Conservation (phyloP, 805 yeast genomes). For the Candida endomychidarum region DNA sequence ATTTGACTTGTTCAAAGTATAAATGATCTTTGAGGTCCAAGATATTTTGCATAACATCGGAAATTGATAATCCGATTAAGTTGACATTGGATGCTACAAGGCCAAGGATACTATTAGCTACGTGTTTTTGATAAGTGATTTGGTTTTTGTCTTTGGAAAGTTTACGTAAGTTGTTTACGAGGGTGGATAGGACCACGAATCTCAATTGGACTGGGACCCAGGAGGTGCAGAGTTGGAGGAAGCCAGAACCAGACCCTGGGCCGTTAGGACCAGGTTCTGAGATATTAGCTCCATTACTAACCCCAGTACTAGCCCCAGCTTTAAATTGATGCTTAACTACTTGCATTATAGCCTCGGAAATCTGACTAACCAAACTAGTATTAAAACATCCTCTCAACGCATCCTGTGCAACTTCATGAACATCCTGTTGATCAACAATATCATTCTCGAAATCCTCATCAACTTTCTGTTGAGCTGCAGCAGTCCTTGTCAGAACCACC, state of each 20-base stretch:
- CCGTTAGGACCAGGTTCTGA: too few species aligned
- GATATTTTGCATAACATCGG: constrained; percentile 69
- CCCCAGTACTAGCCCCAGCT: neutral
- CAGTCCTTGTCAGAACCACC: constrained; percentile 25
- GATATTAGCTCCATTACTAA: too few species aligned
- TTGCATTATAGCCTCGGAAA: constrained; percentile 54
- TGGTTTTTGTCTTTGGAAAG: constrained; percentile 20
- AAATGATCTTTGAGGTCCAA: constrained; percentile 48
- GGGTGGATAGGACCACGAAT: constrained; percentile 57
- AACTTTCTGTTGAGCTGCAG: constrained; percentile 17
- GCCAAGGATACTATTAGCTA: constrained; percentile 50
- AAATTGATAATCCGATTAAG: constrained; percentile 82
- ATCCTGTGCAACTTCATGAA: constrained; percentile 45
- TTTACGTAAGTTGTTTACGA: constrained; percentile 27
- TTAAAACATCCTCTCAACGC: constrained; percentile 64
- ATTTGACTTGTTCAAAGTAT: constrained; percentile 23
- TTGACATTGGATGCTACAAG: constrained; percentile 75
- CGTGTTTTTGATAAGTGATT: constrained; percentile 31
- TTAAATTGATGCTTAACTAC: constrained; percentile 44
- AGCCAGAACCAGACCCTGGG: too few species aligned
- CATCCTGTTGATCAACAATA: constrained; percentile 35
- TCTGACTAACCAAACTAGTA: constrained; percentile 60
- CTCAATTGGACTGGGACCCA: constrained; percentile 83
- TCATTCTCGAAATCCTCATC: constrained; percentile 34
- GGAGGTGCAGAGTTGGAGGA: constrained; percentile 64